Evolutionary conservation across 148 eudicot genomes (phyloP).

Genomic region (Beta vulgaris): DNA sequence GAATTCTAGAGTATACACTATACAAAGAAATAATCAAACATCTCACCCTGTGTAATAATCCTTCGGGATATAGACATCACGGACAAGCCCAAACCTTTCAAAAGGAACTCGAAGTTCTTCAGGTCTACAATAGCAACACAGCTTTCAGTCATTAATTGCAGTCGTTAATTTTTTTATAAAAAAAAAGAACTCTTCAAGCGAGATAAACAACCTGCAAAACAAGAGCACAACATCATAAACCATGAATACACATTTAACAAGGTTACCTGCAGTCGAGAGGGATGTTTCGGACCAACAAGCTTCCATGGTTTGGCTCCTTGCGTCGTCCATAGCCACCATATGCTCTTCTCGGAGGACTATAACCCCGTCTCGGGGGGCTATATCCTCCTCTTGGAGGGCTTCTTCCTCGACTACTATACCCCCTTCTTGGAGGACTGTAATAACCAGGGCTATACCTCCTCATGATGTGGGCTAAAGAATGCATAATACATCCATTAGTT

Average conservation of each 20-base stretch:
- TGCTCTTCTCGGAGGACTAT: constrained; percentile 65
- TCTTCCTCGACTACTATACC: constrained; percentile 55
- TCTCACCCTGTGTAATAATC: constrained; percentile 74
- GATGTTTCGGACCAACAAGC: constrained; percentile 71
- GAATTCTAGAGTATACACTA: not conserved
- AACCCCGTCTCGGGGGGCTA: constrained; percentile 51
- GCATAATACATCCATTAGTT: not conserved
- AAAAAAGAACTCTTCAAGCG: no score
- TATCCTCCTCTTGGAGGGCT: constrained; percentile 65
- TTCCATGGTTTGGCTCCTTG: constrained; percentile 56
- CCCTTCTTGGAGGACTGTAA: constrained; percentile 71
- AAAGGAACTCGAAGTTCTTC: constrained; percentile 77
- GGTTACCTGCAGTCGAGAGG: constrained; percentile 64
- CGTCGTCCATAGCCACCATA: constrained; percentile 50
- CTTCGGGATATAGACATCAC: constrained; percentile 77
- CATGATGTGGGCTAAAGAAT: constrained; percentile 35
- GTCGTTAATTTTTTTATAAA: no score
- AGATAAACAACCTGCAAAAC: not conserved
- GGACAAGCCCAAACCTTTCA: constrained; percentile 71
- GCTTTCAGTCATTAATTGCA: not conserved
- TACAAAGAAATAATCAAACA: constrained; percentile 7
- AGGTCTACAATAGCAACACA: constrained; percentile 41
- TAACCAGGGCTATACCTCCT: constrained; percentile 68
- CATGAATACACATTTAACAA: not conserved
- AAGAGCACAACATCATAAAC: not conserved